These are phyloP conservation scores for Parafenestella ontariensis DNA, from an alignment of 2,329 filamentous ascomycete species.

Conservation along the genomic window DNA sequence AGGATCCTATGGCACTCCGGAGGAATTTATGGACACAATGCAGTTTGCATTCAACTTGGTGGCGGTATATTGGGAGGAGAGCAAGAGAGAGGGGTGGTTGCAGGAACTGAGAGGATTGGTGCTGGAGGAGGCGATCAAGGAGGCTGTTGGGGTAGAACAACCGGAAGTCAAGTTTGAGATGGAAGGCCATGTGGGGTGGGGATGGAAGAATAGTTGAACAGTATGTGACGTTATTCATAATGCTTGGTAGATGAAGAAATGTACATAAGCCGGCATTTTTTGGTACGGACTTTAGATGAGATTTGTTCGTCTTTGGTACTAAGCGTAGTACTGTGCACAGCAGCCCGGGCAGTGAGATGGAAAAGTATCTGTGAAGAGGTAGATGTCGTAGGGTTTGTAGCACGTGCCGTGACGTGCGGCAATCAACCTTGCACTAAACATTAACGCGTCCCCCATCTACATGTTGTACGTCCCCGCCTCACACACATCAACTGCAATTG, in stretches of 20 bases:
- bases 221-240: background rate
- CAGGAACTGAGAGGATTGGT: conserved; percentile 15
- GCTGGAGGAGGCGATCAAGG: conserved; percentile 12
- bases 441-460: conserved; percentile 26
- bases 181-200: conserved; percentile 22
- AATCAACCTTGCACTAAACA: conserved; percentile 24
- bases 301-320: no score
- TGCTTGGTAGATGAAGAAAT: no score
- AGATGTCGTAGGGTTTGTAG: conserved; percentile 3
- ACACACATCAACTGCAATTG: conserved; percentile 28
- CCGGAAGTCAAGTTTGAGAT: conserved; percentile 17
- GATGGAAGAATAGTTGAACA: conserved; percentile 11
- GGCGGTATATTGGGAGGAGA: conserved; percentile 21
- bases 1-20: conserved; percentile 18
- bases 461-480: conserved; percentile 27
- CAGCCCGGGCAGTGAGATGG: no score
- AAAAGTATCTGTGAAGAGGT: background rate
- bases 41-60: conserved; percentile 25
- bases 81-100: conserved; percentile 15
- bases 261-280: no score
- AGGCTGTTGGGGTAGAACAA: conserved; percentile 16
- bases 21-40: conserved; percentile 22
- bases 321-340: no score
- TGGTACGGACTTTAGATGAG: no score
- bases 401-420: conserved; percentile 16